Conservation (phyloP, 805 yeast species). For the Candida argentea region DNA sequence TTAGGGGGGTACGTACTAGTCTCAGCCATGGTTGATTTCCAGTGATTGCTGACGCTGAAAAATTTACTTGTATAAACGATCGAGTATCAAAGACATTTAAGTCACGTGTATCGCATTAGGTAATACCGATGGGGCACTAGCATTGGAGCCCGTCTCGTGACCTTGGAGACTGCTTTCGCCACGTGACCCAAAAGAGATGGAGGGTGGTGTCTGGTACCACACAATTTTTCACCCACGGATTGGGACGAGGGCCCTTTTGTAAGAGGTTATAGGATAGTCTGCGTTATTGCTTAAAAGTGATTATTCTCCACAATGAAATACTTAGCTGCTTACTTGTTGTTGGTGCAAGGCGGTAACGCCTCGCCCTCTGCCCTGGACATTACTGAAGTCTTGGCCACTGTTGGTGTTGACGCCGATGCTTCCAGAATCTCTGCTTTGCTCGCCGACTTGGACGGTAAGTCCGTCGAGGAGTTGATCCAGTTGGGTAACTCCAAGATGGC, state of each 20-base stretch:
- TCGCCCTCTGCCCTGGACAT: constrained; percentile 91
- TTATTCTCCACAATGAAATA: constrained; percentile 82
- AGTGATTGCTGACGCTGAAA: too few species aligned
- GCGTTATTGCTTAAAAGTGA: constrained; percentile 70
- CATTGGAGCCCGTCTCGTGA: too few species aligned
- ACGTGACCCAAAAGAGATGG: too few species aligned
- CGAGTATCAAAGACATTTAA: too few species aligned
- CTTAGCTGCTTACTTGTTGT: constrained; percentile 98
- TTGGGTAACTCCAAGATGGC: constrained; percentile 96
- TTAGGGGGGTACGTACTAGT: constrained; percentile 19
- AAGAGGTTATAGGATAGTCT: constrained; percentile 80
- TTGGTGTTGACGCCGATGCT: constrained; percentile 93
- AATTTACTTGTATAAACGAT: too few species aligned
- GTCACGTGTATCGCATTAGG: too few species aligned
- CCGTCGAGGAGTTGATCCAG: constrained; percentile 80
- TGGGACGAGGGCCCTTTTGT: too few species aligned
- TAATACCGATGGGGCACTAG: too few species aligned
- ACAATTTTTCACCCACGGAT: too few species aligned
- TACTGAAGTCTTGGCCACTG: constrained; percentile 81
- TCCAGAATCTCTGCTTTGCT: constrained; percentile 74
- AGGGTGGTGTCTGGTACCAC: too few species aligned
- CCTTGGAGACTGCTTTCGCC: too few species aligned
- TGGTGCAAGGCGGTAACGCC: constrained; percentile 94
- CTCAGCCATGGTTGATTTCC: constrained; percentile 29
- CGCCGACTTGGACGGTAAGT: constrained; percentile 87